These are phyloP conservation scores for Tagetes patula DNA, from an alignment of 129 eudicot genomes.

Conservation along the genomic window DNA sequence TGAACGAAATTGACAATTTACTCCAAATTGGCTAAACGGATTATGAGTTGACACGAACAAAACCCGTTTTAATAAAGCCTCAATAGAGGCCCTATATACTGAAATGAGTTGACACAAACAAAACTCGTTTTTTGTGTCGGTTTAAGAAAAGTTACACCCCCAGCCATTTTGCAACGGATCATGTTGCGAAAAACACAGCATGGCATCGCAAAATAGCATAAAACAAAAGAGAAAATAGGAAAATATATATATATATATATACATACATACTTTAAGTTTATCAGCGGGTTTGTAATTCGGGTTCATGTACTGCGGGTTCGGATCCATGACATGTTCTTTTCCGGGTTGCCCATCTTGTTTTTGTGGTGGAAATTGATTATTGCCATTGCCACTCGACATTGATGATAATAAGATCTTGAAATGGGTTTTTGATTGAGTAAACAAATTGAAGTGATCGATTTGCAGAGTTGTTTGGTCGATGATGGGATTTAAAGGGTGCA, in stretches of 20 bases:
- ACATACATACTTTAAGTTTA: conserved; percentile 55
- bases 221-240: too few relatives aligned
- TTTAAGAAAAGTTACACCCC: too few relatives aligned
- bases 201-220: neutral
- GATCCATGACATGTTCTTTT: conserved; percentile 84
- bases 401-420: neutral
- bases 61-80: too few relatives aligned
- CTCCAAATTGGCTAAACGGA: too few relatives aligned
- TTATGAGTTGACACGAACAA: too few relatives aligned
- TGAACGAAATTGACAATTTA: too few relatives aligned
- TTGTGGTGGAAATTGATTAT: conserved; percentile 65
- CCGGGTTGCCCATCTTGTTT: conserved; percentile 89
- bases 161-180: too few relatives aligned
- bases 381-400: conserved; percentile 40
- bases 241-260: too few relatives aligned
- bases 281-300: conserved; percentile 62
- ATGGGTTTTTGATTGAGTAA: too few relatives aligned
- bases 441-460: neutral
- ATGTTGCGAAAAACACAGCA: neutral
- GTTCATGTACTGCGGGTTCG: conserved; percentile 44
- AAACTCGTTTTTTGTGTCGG: too few relatives aligned
- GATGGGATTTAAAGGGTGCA: conserved; percentile 17
- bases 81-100: too few relatives aligned
- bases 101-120: too few relatives aligned
- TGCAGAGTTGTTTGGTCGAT: neutral